phyloP scores from a whole-genome alignment of 768 basidiomycete genomes.

The Grammothele lineata region DNA sequence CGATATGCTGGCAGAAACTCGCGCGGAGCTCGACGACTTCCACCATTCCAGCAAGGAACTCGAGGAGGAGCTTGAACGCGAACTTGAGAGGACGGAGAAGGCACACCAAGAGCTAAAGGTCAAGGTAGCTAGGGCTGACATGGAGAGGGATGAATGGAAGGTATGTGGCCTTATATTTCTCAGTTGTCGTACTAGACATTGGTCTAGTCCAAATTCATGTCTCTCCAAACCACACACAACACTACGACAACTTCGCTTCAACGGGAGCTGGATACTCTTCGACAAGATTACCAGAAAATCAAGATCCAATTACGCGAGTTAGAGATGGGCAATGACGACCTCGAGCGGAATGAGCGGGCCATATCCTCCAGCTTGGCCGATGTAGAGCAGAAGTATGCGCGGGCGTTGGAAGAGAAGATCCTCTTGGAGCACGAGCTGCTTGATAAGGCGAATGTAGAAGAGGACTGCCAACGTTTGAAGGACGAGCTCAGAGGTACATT shows the following conservation, averaged over 20 bases:
- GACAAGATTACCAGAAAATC: constrained; percentile 66
- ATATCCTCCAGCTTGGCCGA: constrained; percentile 79
- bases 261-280: constrained; percentile 79
- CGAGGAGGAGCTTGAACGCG: constrained; percentile 89
- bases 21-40: constrained; percentile 83
- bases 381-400: constrained; percentile 84
- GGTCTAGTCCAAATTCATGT: constrained; percentile 73
- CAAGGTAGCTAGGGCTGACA: constrained; percentile 65
- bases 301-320: constrained; percentile 81
- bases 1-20: constrained; percentile 81
- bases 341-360: constrained; percentile 91
- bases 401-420: constrained; percentile 94
- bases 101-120: constrained; percentile 75
- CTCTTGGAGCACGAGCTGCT: constrained; percentile 93
- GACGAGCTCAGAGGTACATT: constrained; percentile 86
- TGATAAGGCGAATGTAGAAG: constrained; percentile 86
- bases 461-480: constrained; percentile 84
- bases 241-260: constrained; percentile 88
- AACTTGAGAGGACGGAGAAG: constrained; percentile 84
- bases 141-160: constrained; percentile 91
- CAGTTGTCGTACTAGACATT: constrained; percentile 8
- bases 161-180: constrained; percentile 36
- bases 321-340: constrained; percentile 97
- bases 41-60: constrained; percentile 85
- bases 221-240: constrained; percentile 86